Conservation (phyloP, 345 rosid genomes). For the Eucalyptus urophylla region DNA sequence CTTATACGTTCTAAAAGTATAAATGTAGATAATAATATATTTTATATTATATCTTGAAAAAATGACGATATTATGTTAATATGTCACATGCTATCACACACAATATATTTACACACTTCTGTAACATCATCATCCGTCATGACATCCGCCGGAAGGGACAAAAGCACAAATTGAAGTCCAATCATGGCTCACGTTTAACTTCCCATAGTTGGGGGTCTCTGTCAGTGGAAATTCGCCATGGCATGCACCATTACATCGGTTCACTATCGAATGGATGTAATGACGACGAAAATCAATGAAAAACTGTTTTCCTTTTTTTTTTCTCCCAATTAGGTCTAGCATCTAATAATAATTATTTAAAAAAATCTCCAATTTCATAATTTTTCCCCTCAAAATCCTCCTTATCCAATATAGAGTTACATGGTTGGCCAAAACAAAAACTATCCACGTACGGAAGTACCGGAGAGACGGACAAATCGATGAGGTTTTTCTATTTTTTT, state of each 20-base stretch:
- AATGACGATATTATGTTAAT: neutral
- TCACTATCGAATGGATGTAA: neutral
- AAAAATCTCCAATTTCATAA: neutral
- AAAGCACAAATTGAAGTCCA: neutral
- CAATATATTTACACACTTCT: neutral
- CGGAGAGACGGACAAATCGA: neutral
- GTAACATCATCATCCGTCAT: neutral
- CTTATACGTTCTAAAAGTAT: neutral
- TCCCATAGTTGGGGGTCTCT: conserved; percentile 6
- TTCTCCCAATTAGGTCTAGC: neutral
- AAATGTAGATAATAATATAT: neutral
- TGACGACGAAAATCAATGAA: neutral
- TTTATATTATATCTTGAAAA: neutral
- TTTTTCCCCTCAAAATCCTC: neutral
- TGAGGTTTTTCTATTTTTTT: neutral
- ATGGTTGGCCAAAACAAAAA: neutral
- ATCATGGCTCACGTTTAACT: neutral
- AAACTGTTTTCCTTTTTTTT: neutral
- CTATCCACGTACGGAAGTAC: neutral
- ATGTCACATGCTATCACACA: neutral
- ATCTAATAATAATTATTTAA: neutral
- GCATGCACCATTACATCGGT: neutral
- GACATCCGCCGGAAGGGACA: neutral
- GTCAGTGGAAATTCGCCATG: conserved; percentile 8
- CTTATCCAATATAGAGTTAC: neutral